Evolutionary conservation across 2,329 filamentous ascomycete species (phyloP), one percentile per base, ranked within the genome.

Genomic region (Nothophaeocryptopus gaeumannii): DNA sequence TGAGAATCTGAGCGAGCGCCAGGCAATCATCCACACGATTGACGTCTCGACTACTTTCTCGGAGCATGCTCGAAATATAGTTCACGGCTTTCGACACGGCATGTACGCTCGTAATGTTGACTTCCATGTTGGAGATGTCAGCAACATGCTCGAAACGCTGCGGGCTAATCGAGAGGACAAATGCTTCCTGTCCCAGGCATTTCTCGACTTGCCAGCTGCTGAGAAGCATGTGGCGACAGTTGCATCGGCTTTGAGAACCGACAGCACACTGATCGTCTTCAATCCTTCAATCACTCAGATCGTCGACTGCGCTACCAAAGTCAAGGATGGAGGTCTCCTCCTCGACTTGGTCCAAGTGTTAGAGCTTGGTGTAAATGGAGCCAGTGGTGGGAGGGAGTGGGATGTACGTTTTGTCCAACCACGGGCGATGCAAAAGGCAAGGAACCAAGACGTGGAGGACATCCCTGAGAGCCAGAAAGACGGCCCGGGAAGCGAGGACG

Each of bases 261-360:
- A 86, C 61, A 87, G 83, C 0, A 72, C 80, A 8, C 72, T 92
- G 30, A 74, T 86, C 11, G 76, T 89, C 1, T 93, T 90, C 70
- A 83, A 82, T 56, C 88, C 88, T 0, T 88, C 83, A 59, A 82
- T 93, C 51, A 90, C 87, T 8, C 88, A 92, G 67, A 85, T 92
- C 47, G 82, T 78, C 35, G 78, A 83, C 5, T 86, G 84, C 51
- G 72, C 84, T 26, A 70, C 78, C 39, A 66, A 73, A 34, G 78
- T 83, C 30, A 77, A 77, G 50, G 69, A 76, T 26, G 71, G 79
- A 10, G 69, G 67, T 2, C 70, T 88, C 45, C 80, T 81, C 0
- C 74, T 84, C 39, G 67, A 76, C 20, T 68, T 83, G 8, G 82
- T 86, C 34, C 77, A 74, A 38, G 79, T 83, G 0, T 62, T 86